A percentile compares a stretch with the other conserved stretches of the same genome.
These are phyloP conservation scores for Tulasnella sp. DNA, from an alignment of 768 basidiomycete species.

Conservation along the genomic window DNA sequence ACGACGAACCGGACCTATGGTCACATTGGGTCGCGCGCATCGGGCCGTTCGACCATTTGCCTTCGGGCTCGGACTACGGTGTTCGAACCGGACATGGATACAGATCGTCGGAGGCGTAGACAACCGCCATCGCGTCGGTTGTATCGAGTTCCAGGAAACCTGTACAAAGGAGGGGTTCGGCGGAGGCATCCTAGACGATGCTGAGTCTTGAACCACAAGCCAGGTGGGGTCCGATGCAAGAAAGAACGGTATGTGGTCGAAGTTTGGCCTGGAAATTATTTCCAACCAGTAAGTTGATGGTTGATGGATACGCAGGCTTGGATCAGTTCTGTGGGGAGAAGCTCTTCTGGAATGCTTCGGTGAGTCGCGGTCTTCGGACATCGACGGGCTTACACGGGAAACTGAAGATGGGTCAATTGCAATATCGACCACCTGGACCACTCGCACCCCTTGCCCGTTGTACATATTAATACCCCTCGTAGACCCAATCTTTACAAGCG, in stretches of 20 bases:
- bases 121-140: neutral
- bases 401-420: neutral
- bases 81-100: neutral
- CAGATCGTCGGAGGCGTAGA: neutral
- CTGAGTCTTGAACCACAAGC: neutral
- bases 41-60: neutral
- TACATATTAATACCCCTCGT: neutral
- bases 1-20: constrained; percentile 6
- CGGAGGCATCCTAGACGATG: neutral
- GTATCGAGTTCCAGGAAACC: neutral
- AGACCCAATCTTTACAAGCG: neutral
- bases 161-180: neutral
- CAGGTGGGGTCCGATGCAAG: neutral
- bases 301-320: neutral
- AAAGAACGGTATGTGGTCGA: neutral
- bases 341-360: neutral
- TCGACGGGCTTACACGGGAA: neutral
- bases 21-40: neutral
- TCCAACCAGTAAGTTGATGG: constrained; percentile 2
- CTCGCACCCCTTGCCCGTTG: neutral
- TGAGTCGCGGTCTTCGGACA: neutral
- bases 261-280: neutral
- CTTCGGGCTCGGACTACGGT: neutral
- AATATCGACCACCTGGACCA: constrained; percentile 3
- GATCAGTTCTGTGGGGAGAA: neutral